A percentile compares a stretch with the other conserved stretches of the same genome.
phyloP scores from a whole-genome alignment of 495 filamentous ascomycete genomes.

The Mycothermus thermophilus region DNA sequence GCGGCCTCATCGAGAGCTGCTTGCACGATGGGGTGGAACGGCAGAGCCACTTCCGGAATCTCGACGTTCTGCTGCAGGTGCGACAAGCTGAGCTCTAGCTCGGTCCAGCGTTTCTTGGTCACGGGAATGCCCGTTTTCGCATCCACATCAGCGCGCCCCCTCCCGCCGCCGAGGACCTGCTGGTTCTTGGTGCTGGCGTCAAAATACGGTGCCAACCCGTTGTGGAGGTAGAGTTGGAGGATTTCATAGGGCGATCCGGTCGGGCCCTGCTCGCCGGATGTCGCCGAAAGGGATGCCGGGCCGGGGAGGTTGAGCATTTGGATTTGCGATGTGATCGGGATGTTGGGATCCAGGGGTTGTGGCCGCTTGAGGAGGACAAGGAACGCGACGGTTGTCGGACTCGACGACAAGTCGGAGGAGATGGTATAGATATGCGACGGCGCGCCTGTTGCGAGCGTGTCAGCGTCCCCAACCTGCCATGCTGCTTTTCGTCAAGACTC shows the following conservation, averaged over 20 bases:
- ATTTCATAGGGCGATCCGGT: constrained; percentile 79
- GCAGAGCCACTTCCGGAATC: constrained; percentile 77
- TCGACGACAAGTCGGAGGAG: constrained; percentile 65
- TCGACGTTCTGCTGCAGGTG: constrained; percentile 96
- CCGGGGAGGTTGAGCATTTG: constrained; percentile 87
- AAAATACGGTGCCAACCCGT: constrained; percentile 83
- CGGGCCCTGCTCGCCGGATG: constrained; percentile 50
- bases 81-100: constrained; percentile 74
- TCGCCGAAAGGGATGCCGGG: constrained; percentile 46
- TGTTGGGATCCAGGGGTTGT: constrained; percentile 63
- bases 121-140: constrained; percentile 90
- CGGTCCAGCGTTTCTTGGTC: constrained; percentile 88
- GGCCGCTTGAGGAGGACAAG: constrained; percentile 84
- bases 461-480: too few species aligned
- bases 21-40: constrained; percentile 77
- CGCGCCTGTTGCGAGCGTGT: constrained; percentile 15
- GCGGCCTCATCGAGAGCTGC: constrained; percentile 63
- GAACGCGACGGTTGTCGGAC: constrained; percentile 64
- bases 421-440: constrained; percentile 58
- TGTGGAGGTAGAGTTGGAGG: constrained; percentile 74
- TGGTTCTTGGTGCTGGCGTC: constrained; percentile 84
- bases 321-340: constrained; percentile 71
- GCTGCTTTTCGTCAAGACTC: too few species aligned
- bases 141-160: constrained; percentile 66
- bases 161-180: constrained; percentile 47